These are phyloP conservation scores for Paraphaeosphaeria minitans DNA, from an alignment of 2,329 filamentous ascomycete species.

Conservation along the genomic window DNA sequence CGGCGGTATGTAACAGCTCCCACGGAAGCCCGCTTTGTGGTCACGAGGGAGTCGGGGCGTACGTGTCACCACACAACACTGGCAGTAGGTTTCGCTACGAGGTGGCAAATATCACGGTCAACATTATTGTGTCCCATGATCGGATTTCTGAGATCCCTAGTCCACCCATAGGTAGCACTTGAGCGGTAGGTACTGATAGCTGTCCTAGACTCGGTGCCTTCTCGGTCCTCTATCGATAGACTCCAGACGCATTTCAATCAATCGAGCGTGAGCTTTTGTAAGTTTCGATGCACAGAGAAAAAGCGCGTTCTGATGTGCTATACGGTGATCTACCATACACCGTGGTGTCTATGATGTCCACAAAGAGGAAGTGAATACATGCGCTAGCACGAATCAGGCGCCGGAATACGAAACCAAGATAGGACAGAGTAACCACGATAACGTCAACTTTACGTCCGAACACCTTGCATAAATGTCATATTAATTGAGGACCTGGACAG, in stretches of 20 bases:
- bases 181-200: not conserved
- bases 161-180: not conserved
- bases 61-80: not conserved
- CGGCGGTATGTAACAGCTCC: not conserved
- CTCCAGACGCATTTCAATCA: not conserved
- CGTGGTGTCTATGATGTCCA: not conserved
- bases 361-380: not conserved
- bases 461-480: no score
- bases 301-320: not conserved
- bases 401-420: slow-evolving; percentile 3
- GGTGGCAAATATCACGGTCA: not conserved
- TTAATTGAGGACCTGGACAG: no score
- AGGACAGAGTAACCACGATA: not conserved
- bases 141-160: not conserved
- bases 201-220: not conserved
- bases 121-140: not conserved
- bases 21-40: not conserved
- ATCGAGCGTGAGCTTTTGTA: not conserved
- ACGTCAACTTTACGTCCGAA: not conserved
- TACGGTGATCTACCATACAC: not conserved
- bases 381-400: not conserved
- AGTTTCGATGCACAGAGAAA: not conserved
- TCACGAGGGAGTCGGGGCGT: not conserved
- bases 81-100: not conserved
- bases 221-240: not conserved